These are phyloP conservation scores for Pseudoscleropodium purum DNA, from an alignment of 225 moss, liverwort and hornwort species.

Conservation along the genomic window DNA sequence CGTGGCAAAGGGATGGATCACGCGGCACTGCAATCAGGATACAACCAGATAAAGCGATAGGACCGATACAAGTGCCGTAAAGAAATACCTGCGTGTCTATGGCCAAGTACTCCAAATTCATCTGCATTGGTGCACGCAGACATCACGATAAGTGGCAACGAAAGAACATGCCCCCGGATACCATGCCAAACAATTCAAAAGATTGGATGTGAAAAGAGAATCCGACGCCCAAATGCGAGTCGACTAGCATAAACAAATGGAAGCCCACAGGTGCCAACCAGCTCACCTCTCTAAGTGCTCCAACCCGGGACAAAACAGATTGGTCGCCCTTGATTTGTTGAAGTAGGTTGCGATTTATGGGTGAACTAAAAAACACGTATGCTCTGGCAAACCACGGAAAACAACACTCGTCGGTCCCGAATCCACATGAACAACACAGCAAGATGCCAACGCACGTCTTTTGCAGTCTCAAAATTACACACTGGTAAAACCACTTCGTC, in stretches of 20 bases:
- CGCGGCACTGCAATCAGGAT: background rate
- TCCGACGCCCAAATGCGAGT: background rate
- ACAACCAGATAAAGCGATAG: background rate
- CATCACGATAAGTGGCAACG: background rate
- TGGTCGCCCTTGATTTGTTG: constrained; percentile 80
- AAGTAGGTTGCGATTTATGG: constrained; percentile 61
- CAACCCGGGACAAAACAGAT: constrained; percentile 64
- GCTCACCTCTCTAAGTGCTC: constrained; percentile 75
- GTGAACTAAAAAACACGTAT: constrained; percentile 85
- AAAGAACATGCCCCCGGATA: background rate
- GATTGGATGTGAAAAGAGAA: background rate
- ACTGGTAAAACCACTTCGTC: background rate
- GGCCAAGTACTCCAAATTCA: constrained; percentile 92
- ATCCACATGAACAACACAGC: background rate
- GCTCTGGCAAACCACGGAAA: constrained; percentile 37
- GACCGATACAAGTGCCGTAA: background rate
- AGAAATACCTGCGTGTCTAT: constrained; percentile 72
- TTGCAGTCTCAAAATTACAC: background rate
- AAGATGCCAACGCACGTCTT: background rate
- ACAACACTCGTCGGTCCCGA: background rate
- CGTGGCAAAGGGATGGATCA: background rate
- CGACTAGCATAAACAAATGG: background rate
- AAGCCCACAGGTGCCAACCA: background rate
- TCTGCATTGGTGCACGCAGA: constrained; percentile 46
- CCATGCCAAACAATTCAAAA: background rate